phyloP scores from a whole-genome alignment of 352 stramenopile genomes.

The Pythium biforme region DNA sequence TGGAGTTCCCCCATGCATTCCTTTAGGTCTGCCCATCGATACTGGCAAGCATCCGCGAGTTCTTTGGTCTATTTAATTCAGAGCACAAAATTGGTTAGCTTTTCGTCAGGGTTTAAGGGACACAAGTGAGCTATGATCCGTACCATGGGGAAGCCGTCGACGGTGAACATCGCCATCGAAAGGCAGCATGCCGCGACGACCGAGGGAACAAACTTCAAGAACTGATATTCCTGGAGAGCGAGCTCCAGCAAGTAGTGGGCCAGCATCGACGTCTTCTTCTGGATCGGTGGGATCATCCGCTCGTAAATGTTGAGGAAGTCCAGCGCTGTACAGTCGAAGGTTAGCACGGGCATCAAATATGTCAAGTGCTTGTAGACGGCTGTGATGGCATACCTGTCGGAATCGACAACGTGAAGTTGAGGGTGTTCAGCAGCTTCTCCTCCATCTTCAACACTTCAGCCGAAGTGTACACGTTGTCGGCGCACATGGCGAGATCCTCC shows the following conservation, averaged over 20 bases:
- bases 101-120: no score
- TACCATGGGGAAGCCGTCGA: conserved; percentile 83
- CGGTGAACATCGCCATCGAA: conserved; percentile 84
- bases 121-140: neutral
- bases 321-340: conserved; percentile 40
- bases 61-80: conserved; percentile 58
- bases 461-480: conserved; percentile 89
- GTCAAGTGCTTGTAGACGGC: neutral
- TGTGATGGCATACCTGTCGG: conserved; percentile 64
- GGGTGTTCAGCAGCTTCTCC: conserved; percentile 90
- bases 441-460: conserved; percentile 90
- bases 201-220: conserved; percentile 82
- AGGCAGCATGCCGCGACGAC: conserved; percentile 83
- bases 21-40: conserved; percentile 74
- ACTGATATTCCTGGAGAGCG: conserved; percentile 87
- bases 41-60: conserved; percentile 75
- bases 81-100: conserved; percentile 2
- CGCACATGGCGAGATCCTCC: conserved; percentile 89
- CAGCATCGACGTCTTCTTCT: conserved; percentile 85
- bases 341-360: conserved; percentile 1
- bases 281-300: conserved; percentile 80
- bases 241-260: conserved; percentile 89
- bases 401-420: conserved; percentile 90
- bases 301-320: conserved; percentile 91
- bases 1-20: conserved; percentile 83